phyloP scores from a whole-genome alignment of 192 early-diverging fungal species.

The Coemansia aciculifera region DNA sequence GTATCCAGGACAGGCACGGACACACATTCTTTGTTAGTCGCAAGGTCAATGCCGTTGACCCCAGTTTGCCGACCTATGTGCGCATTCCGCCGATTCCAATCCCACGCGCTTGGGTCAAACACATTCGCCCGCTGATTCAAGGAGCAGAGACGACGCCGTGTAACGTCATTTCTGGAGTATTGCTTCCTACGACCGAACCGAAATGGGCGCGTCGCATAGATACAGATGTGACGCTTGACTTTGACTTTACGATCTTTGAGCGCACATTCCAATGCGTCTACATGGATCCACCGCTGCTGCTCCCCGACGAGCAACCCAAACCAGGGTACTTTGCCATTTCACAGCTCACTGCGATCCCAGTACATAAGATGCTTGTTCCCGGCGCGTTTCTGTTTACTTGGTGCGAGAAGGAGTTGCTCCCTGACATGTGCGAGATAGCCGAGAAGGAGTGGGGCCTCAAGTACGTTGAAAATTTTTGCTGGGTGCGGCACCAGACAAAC shows the following conservation, averaged over 20 bases:
- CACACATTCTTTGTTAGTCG: slow-evolving; percentile 86
- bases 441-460: slow-evolving; percentile 79
- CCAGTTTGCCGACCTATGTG: slow-evolving; percentile 83
- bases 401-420: slow-evolving; percentile 91
- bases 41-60: slow-evolving; percentile 78
- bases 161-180: slow-evolving; percentile 32
- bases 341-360: slow-evolving; percentile 40
- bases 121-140: slow-evolving; percentile 58
- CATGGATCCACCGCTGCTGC: slow-evolving; percentile 86
- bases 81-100: slow-evolving; percentile 84
- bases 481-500: slow-evolving; percentile 83
- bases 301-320: slow-evolving; percentile 34
- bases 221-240: slow-evolving; percentile 29
- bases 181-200: slow-evolving; percentile 36
- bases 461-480: slow-evolving; percentile 97
- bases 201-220: slow-evolving; percentile 34
- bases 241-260: slow-evolving; percentile 56
- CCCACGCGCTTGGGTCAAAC: slow-evolving; percentile 83
- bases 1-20: slow-evolving; percentile 80
- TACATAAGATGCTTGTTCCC: slow-evolving; percentile 64
- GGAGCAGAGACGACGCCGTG: slow-evolving; percentile 37
- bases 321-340: slow-evolving; percentile 38
- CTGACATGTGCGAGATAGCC: slow-evolving; percentile 70
- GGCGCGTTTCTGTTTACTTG: slow-evolving; percentile 92
- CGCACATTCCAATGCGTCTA: slow-evolving; percentile 79